phyloP scores from a whole-genome alignment of 2,329 filamentous ascomycete genomes.

The Colletotrichum camelliae region DNA sequence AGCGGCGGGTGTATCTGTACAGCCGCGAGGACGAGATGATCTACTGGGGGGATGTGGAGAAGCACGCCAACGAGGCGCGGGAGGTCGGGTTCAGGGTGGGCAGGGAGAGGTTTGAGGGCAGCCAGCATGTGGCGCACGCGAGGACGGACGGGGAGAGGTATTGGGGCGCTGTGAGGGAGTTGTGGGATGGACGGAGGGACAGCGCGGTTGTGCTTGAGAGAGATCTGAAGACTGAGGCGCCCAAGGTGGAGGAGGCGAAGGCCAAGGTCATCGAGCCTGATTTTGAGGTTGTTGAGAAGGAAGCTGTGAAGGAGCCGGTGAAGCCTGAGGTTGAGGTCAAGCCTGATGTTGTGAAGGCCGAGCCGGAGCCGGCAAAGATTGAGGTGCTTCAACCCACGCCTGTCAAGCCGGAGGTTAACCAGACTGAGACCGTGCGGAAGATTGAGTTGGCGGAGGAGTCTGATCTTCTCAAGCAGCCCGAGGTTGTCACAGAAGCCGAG shows the following conservation, averaged over 20 bases:
- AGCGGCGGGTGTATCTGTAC: constrained; percentile 57
- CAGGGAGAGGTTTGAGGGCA: constrained; percentile 51
- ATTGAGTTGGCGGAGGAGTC: not conserved
- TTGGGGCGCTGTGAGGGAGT: constrained; percentile 51
- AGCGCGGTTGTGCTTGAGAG: not conserved
- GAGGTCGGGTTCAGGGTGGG: constrained; percentile 44
- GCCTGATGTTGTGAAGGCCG: not conserved
- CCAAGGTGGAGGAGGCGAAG: not conserved
- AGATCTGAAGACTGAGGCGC: not conserved
- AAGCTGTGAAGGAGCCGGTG: not conserved
- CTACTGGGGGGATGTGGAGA: constrained; percentile 50
- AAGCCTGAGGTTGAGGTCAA: not conserved
- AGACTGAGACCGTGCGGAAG: not conserved
- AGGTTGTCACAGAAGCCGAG: not conserved
- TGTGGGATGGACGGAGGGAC: constrained; percentile 43
- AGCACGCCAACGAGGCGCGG: constrained; percentile 48
- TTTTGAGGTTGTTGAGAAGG: not conserved
- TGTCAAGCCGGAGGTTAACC: not conserved
- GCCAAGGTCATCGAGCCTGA: not conserved
- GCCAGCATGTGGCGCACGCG: constrained; percentile 56
- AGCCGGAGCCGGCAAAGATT: not conserved
- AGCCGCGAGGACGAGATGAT: constrained; percentile 54
- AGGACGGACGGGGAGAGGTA: constrained; percentile 52
- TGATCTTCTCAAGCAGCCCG: not conserved
- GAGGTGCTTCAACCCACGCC: not conserved